These are phyloP conservation scores for Plasmodium vivax DNA, from an alignment of 169 alveolate genomes.

Conservation along the genomic window DNA sequence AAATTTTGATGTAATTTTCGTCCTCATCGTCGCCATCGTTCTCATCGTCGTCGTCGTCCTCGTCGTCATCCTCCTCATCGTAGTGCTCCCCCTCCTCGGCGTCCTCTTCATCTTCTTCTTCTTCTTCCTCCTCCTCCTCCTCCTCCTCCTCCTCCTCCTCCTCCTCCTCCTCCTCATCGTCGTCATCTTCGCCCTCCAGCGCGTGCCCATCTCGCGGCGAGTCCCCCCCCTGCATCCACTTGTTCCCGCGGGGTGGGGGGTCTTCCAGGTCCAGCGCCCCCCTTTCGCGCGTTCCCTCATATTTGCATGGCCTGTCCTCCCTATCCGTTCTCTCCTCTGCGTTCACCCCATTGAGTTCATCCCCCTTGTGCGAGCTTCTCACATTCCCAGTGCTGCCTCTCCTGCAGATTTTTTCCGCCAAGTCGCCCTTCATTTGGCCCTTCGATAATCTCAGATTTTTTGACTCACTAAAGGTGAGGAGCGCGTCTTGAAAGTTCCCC, in stretches of 20 bases:
- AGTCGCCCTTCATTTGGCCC: neutral
- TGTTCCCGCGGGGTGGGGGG: neutral
- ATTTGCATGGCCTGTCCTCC: neutral
- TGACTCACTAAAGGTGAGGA: neutral
- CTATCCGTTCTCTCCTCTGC: neutral
- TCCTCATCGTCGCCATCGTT: neutral
- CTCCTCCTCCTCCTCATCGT: too few relatives aligned
- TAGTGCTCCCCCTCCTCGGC: neutral
- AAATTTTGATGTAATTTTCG: conserved; percentile 3
- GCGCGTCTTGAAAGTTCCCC: neutral
- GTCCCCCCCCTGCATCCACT: neutral
- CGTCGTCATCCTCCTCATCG: neutral
- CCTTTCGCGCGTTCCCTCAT: neutral
- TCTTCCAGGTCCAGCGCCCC: neutral
- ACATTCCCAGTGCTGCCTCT: neutral
- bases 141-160: too few relatives aligned
- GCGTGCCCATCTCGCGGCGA: neutral
- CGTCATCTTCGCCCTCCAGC: too few relatives aligned
- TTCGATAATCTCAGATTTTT: neutral
- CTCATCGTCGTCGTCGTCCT: neutral
- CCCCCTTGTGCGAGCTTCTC: neutral
- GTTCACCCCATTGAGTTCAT: conserved; percentile 5
- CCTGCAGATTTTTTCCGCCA: neutral
- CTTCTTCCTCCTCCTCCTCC: too few relatives aligned
- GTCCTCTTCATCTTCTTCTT: neutral